Base-by-base conservation (phyloP, 192 early-diverging fungal species). In the Backusella circina region DNA sequence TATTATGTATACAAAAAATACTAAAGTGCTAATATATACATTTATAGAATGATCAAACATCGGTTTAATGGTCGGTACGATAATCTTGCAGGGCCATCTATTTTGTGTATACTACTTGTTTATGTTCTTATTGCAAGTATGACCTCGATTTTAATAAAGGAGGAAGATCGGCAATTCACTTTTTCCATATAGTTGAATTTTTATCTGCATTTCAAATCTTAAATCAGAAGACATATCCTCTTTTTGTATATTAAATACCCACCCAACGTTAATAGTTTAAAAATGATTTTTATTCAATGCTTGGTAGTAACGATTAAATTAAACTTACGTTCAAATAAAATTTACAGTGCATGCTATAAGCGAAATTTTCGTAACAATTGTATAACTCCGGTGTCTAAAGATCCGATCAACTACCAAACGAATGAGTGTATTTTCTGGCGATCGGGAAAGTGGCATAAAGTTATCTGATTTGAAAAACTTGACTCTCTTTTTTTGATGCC, bases 81-180 rank as follows among this genome's bases (percentile, higher is more conserved):
- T 74, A 91, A 95, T 71, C 75, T 87, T 28, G 73, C 85, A 39
- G 92, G 92, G 16, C 93, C 93, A n/a, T 89, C 90, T 5, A 69
- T 92, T 23, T 83, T 95, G 69, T 91, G 91, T 74, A 76, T 86
- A 32, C 85, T 91, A 65, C 82, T 95, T 69, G 81, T 93, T 35
- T 75, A 72, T n/a, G 89, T 88, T 2, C 86, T 93, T 51, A 70
- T 74, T 65, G 50, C n/a, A 51, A 51, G 50, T 51, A 51, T 47
- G n/a, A 51, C n/a, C n/a, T n/a, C n/a, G n/a, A n/a, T n/a, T n/a
- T n/a, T 51, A 51, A 21, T 18, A 21, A 51, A 51, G n/a, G 16
- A 51, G 7, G n/a, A 21, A 51, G 50, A 51, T 51, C n/a, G 50
- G 16, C 1, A 21, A 51, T 51, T 51, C n/a, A 51, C n/a, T 21